phyloP scores from a whole-genome alignment of 108 stramenopile genomes.

The Chaetoceros muelleri region DNA sequence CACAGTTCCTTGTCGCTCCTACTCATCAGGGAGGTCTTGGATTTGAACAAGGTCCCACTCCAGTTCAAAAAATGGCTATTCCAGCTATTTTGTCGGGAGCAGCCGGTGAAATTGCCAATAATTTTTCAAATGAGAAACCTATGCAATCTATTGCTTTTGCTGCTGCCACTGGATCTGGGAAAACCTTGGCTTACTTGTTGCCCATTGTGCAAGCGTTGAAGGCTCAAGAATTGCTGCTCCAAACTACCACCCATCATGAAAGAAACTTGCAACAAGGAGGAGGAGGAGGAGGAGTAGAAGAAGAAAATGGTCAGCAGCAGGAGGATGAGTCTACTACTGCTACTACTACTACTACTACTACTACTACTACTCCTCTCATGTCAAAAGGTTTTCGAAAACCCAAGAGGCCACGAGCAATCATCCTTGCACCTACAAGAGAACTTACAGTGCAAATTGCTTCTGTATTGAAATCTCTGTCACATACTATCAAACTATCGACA shows the following conservation, averaged over 20 bases:
- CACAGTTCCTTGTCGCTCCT: conserved; percentile 8
- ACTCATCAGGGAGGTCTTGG: conserved; percentile 9
- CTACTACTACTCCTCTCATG: conserved; percentile 69
- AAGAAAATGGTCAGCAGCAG: neutral
- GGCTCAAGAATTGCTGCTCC: conserved; percentile 14
- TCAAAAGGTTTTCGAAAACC: conserved; percentile 59
- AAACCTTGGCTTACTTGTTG: conserved; percentile 58
- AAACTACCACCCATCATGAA: too few species aligned
- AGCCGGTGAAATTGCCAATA: neutral
- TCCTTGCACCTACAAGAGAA: conserved; percentile 92
- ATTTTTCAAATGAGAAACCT: neutral
- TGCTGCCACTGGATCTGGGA: conserved; percentile 85
- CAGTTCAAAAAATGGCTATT: conserved; percentile 67
- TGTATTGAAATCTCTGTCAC: conserved; percentile 78
- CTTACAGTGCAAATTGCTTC: conserved; percentile 83
- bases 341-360: conserved; percentile 53
- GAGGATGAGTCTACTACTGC: neutral
- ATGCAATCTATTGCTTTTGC: conserved; percentile 45
- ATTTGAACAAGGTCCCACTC: conserved; percentile 45
- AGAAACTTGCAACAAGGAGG: too few species aligned
- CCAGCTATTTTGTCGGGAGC: conserved; percentile 41
- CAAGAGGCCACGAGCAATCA: conserved; percentile 79
- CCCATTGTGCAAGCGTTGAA: conserved; percentile 31
- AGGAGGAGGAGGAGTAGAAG: too few species aligned
- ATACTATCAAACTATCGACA: conserved; percentile 72